Base-by-base conservation (phyloP, 2,329 filamentous ascomycete species). In the Trichoderma brevicompactum region DNA sequence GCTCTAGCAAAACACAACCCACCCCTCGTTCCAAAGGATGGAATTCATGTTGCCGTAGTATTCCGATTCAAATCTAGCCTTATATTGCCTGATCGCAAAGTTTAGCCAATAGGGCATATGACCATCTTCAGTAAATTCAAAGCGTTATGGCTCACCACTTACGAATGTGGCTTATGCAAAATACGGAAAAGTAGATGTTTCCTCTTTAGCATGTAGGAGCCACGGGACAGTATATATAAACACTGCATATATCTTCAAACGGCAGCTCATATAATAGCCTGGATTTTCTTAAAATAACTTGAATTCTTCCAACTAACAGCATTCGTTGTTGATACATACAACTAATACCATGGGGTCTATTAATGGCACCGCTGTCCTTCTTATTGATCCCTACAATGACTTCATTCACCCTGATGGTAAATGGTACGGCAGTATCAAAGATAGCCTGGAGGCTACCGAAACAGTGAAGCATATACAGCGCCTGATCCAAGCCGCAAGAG, bases 361-460 rank as follows among this genome's bases (percentile, higher is more conserved):
- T 10, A 9, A 34, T 8, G 12, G 19, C 12, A 65, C 46, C 13
- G 63, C 67, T 3, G 10, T 69, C 34, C 41, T 67, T n/a, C 66
- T 69, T 23, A 62, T 66, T 44, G 61, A 68, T 41, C 60, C 56
- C 34, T 64, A 61, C 53, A 68, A 68, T 32, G 64, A 69, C 34
- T 66, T 68, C n/a, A 19, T 68, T 9, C 65, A 69, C 19, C 53
- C 66, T 3, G 34, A 67, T 6, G 67, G 68, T 17, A 69, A 68
- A 32, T 49, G 65, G 12, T 41, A 40, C 17, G 34, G 61, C 7
- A 34, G 13, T 5, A 19, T 64, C 9, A 55, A 55, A 38, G 56
- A 55, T 1, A 63, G 58, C 15, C 40, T 66, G 7, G 46, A 55
- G 12, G 59, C 64, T 15, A 48, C 56, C 0, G 41, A 56, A 15